A percentile compares a stretch with the other conserved stretches of the same genome.
phyloP scores from a whole-genome alignment of 2,329 filamentous ascomycete genomes.

The Botrytis sinoallii region DNA sequence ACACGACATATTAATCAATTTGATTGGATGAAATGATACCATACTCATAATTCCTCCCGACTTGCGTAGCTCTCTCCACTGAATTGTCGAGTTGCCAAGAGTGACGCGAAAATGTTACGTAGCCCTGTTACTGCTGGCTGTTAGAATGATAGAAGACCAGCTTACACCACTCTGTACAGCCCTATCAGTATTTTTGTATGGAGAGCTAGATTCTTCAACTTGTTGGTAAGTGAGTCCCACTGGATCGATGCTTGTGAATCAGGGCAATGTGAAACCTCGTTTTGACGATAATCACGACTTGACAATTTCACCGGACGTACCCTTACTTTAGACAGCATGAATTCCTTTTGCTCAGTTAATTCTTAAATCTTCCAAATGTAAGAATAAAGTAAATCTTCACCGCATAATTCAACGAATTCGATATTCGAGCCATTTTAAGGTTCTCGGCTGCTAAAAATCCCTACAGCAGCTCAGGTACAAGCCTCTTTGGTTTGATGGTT shows the following conservation, averaged over 20 bases:
- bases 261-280: neutral
- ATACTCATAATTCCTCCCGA: neutral
- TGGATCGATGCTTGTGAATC: neutral
- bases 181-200: neutral
- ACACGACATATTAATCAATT: neutral
- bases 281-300: neutral
- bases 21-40: neutral
- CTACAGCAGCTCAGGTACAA: conserved; percentile 9
- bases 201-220: neutral
- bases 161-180: neutral
- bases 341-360: neutral
- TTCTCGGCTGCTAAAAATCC: neutral
- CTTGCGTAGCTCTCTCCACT: neutral
- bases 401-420: neutral
- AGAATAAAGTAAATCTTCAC: neutral
- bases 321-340: neutral
- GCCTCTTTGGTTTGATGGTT: neutral
- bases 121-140: conserved; percentile 1
- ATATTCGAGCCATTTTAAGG: neutral
- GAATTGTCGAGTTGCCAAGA: conserved; percentile 4
- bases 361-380: neutral
- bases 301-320: no score
- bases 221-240: neutral
- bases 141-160: neutral
- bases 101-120: conserved; percentile 13